Conservation (phyloP, 2,329 filamentous ascomycete genomes). For the Huntiella omanensis region DNA sequence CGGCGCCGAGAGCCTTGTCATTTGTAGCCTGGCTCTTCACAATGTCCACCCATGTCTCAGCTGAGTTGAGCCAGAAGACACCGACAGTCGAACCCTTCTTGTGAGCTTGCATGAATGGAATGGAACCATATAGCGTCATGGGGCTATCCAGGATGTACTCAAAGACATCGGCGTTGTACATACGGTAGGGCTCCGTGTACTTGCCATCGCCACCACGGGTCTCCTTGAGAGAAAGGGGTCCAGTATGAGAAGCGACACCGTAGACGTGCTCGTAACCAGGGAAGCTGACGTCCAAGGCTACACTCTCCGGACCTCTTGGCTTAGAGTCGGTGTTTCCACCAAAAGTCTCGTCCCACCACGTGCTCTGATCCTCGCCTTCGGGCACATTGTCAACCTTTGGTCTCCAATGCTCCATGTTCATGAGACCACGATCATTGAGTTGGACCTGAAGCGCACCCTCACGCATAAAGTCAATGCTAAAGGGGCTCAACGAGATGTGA, state of each 20-base stretch:
- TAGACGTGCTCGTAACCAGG: slow-evolving; percentile 82
- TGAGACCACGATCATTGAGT: slow-evolving; percentile 71
- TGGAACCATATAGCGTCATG: slow-evolving; percentile 95
- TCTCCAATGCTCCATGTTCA: slow-evolving; percentile 95
- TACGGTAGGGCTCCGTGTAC: slow-evolving; percentile 72
- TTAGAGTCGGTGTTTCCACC: slow-evolving; percentile 91
- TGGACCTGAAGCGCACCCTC: slow-evolving; percentile 68
- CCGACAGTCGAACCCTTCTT: slow-evolving; percentile 84
- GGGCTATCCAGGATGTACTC: slow-evolving; percentile 94
- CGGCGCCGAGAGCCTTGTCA: slow-evolving; percentile 54
- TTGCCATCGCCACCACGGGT: slow-evolving; percentile 77
- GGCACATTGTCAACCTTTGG: slow-evolving; percentile 53
- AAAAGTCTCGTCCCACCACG: slow-evolving; percentile 96
- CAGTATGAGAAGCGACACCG: slow-evolving; percentile 85
- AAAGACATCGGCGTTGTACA: slow-evolving; percentile 96
- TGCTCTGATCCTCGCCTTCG: slow-evolving; percentile 47
- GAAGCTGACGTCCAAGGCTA: slow-evolving; percentile 82
- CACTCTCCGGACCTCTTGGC: slow-evolving; percentile 81
- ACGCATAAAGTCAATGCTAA: slow-evolving; percentile 69
- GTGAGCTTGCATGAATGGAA: slow-evolving; percentile 96
- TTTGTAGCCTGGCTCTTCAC: slow-evolving; percentile 64
- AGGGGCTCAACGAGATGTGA: slow-evolving; percentile 65
- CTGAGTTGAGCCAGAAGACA: slow-evolving; percentile 92
- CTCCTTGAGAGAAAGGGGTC: slow-evolving; percentile 70
- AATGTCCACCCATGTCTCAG: slow-evolving; percentile 95